Percentiles rank a stretch among this genome's conserved stretches.
phyloP scores from a whole-genome alignment of 257 asterid species.

The Jasminum sambac region DNA sequence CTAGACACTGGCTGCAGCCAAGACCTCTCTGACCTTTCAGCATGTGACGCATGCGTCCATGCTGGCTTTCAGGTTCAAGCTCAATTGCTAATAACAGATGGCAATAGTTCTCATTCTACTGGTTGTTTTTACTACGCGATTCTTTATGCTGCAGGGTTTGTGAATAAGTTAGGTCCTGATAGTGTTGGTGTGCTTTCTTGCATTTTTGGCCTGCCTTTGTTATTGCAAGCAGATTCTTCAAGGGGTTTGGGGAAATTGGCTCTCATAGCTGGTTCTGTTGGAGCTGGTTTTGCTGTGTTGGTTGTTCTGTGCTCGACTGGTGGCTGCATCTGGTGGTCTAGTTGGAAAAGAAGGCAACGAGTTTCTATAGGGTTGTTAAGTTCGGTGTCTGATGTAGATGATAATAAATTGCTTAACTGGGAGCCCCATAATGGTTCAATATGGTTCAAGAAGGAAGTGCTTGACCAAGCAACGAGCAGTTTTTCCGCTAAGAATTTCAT shows the following conservation, averaged over 20 bases:
- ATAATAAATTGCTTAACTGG: conserved; percentile 41
- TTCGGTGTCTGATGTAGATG: conserved; percentile 22
- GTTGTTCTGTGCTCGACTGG: conserved; percentile 25
- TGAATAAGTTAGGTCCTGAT: conserved; percentile 48
- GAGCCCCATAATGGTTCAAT: conserved; percentile 41
- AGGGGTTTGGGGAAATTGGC: conserved; percentile 11
- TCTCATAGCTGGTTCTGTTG: conserved; percentile 32
- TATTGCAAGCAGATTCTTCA: conserved; percentile 13
- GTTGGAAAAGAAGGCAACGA: conserved; percentile 21
- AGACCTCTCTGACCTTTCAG: conserved; percentile 37
- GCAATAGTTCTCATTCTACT: conserved; percentile 36
- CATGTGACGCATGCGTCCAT: conserved; percentile 53
- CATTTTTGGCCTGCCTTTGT: conserved; percentile 54
- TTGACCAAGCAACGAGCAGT: conserved; percentile 48
- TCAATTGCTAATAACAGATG: conserved; percentile 37
- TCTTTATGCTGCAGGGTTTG: conserved; percentile 61
- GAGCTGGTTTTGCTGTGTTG: conserved; percentile 39
- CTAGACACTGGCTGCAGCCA: conserved; percentile 40
- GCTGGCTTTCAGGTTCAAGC: conserved; percentile 58
- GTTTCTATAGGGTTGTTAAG: not conserved
- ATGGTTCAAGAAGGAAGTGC: conserved; percentile 40
- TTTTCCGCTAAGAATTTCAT: conserved; percentile 51
- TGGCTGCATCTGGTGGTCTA: conserved; percentile 24
- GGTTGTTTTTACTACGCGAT: conserved; percentile 58
- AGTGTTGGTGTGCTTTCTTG: conserved; percentile 54